These are phyloP conservation scores for Bombardia bombarda DNA, from an alignment of 495 filamentous ascomycete species.

Conservation along the genomic window DNA sequence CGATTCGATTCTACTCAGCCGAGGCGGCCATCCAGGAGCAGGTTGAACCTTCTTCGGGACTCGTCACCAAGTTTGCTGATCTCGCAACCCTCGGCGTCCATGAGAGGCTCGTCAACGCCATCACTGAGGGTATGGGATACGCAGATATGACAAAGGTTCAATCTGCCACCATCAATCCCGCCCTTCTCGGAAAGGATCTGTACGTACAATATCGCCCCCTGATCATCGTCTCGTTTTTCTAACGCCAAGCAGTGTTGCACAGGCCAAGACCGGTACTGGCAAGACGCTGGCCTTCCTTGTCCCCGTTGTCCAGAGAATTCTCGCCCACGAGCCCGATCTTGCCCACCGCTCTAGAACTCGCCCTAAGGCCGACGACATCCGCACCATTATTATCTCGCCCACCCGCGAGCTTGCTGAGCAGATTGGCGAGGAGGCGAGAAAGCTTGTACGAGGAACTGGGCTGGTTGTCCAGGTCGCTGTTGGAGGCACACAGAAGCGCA, in stretches of 20 bases:
- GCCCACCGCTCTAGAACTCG: conserved; percentile 17
- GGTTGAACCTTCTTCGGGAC: conserved; percentile 8
- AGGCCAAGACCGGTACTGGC: conserved; percentile 82
- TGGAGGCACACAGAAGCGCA: conserved; percentile 71
- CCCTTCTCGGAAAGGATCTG: conserved; percentile 74
- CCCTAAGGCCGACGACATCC: conserved; percentile 57
- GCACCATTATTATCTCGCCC: conserved; percentile 85
- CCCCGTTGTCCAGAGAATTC: conserved; percentile 65
- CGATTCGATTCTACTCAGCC: conserved; percentile 29
- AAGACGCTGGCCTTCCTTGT: conserved; percentile 82
- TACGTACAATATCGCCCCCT: no score
- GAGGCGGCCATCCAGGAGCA: conserved; percentile 21
- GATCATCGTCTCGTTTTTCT: no score
- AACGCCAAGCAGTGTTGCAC: conserved; percentile 86
- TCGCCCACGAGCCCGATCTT: conserved; percentile 48
- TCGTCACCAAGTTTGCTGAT: conserved; percentile 62
- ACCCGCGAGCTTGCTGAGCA: conserved; percentile 94
- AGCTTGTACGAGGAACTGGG: conserved; percentile 56
- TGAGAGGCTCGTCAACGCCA: conserved; percentile 52
- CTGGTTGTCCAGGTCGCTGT: conserved; percentile 80
- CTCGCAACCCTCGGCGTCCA: conserved; percentile 57
- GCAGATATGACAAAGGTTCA: conserved; percentile 94
- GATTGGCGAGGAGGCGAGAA: conserved; percentile 75
- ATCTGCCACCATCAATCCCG: conserved; percentile 67
- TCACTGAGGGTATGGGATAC: conserved; percentile 67